Percentiles rank a stretch among this genome's conserved stretches.
These are phyloP conservation scores for Coprinellus aureogranulatus DNA, from an alignment of 768 basidiomycete species.

Conservation along the genomic window DNA sequence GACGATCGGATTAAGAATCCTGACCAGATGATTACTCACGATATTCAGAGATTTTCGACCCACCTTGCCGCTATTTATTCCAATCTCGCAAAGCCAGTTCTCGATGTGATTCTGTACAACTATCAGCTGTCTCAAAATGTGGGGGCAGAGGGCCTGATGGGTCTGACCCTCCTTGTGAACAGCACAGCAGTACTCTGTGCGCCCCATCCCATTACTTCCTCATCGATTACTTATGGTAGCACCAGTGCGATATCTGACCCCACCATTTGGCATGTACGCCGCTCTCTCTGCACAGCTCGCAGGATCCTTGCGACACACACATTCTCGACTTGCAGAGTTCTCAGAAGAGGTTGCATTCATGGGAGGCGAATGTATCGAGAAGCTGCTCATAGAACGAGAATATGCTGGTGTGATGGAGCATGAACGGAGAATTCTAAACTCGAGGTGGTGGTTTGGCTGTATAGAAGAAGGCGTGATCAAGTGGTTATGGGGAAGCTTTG, in stretches of 20 bases:
- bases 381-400: constrained; percentile 84
- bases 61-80: constrained; percentile 92
- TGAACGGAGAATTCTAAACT: constrained; percentile 73
- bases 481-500: constrained; percentile 95
- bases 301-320: constrained; percentile 86
- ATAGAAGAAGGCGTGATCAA: constrained; percentile 95
- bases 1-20: constrained; percentile 96
- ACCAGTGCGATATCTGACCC: constrained; percentile 84
- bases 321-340: constrained; percentile 87
- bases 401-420: constrained; percentile 85
- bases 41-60: constrained; percentile 89
- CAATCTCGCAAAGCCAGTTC: constrained; percentile 89
- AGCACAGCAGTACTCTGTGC: constrained; percentile 75
- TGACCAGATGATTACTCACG: constrained; percentile 96
- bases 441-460: constrained; percentile 87
- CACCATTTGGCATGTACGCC: constrained; percentile 89
- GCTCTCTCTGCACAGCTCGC: constrained; percentile 85
- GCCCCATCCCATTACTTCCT: constrained; percentile 27
- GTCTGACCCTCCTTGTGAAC: constrained; percentile 83
- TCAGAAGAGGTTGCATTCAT: constrained; percentile 88
- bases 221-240: background rate
- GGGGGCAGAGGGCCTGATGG: constrained; percentile 86
- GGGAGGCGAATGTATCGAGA: constrained; percentile 86
- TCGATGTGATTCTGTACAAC: constrained; percentile 94
- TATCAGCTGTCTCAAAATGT: constrained; percentile 92